Evolutionary conservation across 176 grass and related monocot species (phyloP), one percentile per base, ranked within the genome.

Genomic region (bread wheat (Triticum aestivum)): DNA sequence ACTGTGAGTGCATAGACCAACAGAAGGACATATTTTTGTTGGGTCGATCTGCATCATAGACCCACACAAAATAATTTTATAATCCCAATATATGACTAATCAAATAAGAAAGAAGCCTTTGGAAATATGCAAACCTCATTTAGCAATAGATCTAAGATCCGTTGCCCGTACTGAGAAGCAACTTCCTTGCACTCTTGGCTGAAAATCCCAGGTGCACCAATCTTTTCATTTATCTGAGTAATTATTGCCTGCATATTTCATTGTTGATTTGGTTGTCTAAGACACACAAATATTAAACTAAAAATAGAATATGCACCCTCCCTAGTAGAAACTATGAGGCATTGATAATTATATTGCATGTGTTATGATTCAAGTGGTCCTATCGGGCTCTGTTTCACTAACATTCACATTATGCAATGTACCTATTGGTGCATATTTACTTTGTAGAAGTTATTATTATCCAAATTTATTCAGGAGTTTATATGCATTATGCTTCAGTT

Each of bases 171-270:
- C 83, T 98, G 82, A 83, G 93, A 92, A 81, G 92, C 86, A 42
- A 98, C 73, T 9, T 42, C 26, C 79, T 98, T 95, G 91, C 93
- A 98, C 37, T 95, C 93, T 89, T 98, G 89, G 49, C 89, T 95
- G 61, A 89, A 56, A 38, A 89, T 78, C 38, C 96, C 89, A 61
- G 83, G 13, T 69, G 87, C 93, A 75, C 93, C 93, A 67, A 98
- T 95, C 35, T 90, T 78, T 63, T 87, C 65, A 86, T 98, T 98
- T 72, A 98, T 91, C 54, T 98, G 87, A 81, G 88, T 69, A 93
- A 98, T 81, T 90, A 98, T 93, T 37, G 91, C 88, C 95, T 98
- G 78, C 78, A 87, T 52, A 87, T 79, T 39, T 79, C 15, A 39
- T 89, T 38, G 71, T 20, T 45, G 27, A 74, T 62, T 79, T 44